A percentile compares a stretch with the other conserved stretches of the same genome.
Evolutionary conservation across 1,284 basidiomycete genomes (phyloP).

Genomic region (Blastosporella zonata): DNA sequence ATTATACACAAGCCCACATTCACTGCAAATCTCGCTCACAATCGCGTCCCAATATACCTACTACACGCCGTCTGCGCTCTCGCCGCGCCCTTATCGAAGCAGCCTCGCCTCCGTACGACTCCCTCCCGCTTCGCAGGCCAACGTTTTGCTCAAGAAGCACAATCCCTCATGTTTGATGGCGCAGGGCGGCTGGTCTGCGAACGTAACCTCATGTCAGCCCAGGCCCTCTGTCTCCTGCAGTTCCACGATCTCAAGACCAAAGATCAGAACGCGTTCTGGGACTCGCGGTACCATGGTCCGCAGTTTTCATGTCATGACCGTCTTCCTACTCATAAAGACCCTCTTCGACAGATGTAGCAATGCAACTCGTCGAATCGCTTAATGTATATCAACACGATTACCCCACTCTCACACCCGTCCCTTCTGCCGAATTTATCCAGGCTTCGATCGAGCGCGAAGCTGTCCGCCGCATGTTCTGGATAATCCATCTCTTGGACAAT

Average conservation of each 20-base stretch:
- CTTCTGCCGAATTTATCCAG: conserved; percentile 55
- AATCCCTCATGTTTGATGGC: conserved; percentile 67
- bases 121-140: conserved; percentile 67
- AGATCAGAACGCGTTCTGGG: conserved; percentile 35
- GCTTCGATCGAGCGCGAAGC: conserved; percentile 66
- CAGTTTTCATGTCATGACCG: conserved; percentile 13
- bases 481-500: conserved; percentile 59
- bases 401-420: conserved; percentile 47
- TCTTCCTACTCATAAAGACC: conserved; percentile 18
- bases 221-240: conserved; percentile 69
- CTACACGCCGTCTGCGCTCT: conserved; percentile 71
- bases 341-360: conserved; percentile 50
- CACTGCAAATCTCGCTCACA: conserved; percentile 56
- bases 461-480: conserved; percentile 74
- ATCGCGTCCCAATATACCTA: conserved; percentile 63
- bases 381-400: conserved; percentile 60
- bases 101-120: conserved; percentile 53
- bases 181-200: conserved; percentile 57
- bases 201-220: conserved; percentile 57
- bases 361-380: conserved; percentile 63
- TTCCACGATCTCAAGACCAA: conserved; percentile 61
- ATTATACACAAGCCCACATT: conserved; percentile 77
- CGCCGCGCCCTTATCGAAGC: conserved; percentile 69
- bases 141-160: conserved; percentile 64
- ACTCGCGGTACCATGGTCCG: conserved; percentile 42